Evolutionary conservation across 2,329 filamentous ascomycete genomes (phyloP).

Genomic region (Elsinoe fawcettii): DNA sequence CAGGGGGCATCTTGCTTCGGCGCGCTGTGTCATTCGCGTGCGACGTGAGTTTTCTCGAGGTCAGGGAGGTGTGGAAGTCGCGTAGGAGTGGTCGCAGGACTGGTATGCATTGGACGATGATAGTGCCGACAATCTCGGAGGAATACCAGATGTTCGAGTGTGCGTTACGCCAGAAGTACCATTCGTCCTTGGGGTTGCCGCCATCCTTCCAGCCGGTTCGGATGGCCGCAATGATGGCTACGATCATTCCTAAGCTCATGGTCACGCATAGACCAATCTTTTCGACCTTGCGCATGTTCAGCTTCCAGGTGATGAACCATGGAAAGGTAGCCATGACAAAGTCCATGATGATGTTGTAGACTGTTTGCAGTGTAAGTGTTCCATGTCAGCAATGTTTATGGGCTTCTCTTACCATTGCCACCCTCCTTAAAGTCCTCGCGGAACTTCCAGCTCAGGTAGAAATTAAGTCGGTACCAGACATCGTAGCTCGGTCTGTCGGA

Average conservation of each 20-base stretch:
- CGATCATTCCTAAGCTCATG: slow-evolving; percentile 45
- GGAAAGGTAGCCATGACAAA: slow-evolving; percentile 45
- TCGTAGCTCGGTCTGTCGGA: slow-evolving; percentile 39
- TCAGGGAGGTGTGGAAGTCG: slow-evolving; percentile 35
- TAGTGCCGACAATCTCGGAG: slow-evolving; percentile 46
- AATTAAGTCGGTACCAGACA: slow-evolving; percentile 42
- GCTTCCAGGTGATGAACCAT: slow-evolving; percentile 42
- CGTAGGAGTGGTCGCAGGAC: slow-evolving; percentile 43
- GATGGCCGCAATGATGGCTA: slow-evolving; percentile 43
- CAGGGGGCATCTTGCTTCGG: neutral
- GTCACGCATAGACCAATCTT: slow-evolving; percentile 45
- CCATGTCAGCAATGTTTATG: slow-evolving; percentile 13
- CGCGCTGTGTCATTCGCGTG: slow-evolving; percentile 1
- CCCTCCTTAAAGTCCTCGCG: slow-evolving; percentile 43
- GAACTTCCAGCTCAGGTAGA: slow-evolving; percentile 36
- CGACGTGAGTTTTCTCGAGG: slow-evolving; percentile 29
- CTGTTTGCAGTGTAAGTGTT: slow-evolving; percentile 26
- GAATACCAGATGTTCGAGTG: slow-evolving; percentile 44
- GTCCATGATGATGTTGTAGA: slow-evolving; percentile 49
- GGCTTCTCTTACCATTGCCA: slow-evolving; percentile 39
- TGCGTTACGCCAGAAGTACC: slow-evolving; percentile 44
- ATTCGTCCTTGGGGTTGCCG: slow-evolving; percentile 39
- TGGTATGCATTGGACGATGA: slow-evolving; percentile 49
- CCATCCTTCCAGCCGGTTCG: slow-evolving; percentile 44
- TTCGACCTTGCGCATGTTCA: slow-evolving; percentile 43